phyloP scores from a whole-genome alignment of 1,284 basidiomycete species.

The Wallemia hederae region DNA sequence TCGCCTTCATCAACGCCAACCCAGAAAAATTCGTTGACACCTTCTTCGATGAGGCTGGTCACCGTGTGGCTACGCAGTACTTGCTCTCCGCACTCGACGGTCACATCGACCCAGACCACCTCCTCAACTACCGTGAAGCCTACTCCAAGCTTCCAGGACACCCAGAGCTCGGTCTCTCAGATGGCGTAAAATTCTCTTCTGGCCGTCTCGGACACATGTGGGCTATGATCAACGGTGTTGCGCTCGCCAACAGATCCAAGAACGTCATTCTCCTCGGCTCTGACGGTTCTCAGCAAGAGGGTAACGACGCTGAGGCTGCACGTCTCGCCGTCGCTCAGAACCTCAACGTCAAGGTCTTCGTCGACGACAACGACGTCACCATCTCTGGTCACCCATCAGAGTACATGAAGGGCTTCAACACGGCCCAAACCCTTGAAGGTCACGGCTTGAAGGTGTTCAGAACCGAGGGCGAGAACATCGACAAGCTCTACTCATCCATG shows the following conservation, averaged over 20 bases:
- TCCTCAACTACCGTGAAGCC: conserved; percentile 55
- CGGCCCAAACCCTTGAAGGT: conserved; percentile 38
- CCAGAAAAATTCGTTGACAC: conserved; percentile 14
- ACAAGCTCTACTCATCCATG: conserved; percentile 38
- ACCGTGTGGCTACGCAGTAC: conserved; percentile 64
- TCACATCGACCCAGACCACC: conserved; percentile 34
- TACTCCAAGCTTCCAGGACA: conserved; percentile 58
- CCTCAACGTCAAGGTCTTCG: conserved; percentile 49
- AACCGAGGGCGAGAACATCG: conserved; percentile 44
- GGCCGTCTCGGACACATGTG: conserved; percentile 59
- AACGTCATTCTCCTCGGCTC: conserved; percentile 51
- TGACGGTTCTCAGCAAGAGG: conserved; percentile 64
- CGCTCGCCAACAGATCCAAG: conserved; percentile 43
- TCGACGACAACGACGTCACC: conserved; percentile 65
- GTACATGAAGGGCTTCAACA: conserved; percentile 44
- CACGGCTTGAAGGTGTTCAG: conserved; percentile 45
- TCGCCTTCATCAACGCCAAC: conserved; percentile 36
- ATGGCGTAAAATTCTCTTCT: conserved; percentile 59
- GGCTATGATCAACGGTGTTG: conserved; percentile 49
- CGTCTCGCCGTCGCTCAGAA: conserved; percentile 51
- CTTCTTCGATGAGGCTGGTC: conserved; percentile 25
- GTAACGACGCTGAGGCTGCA: conserved; percentile 61
- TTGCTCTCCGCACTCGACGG: conserved; percentile 45
- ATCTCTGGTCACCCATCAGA: conserved; percentile 55
- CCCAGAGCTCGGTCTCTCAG: conserved; percentile 53